A percentile compares a stretch with the other conserved stretches of the same genome.
Conservation (phyloP, 345 rosid genomes). For the Isatis tinctoria region DNA sequence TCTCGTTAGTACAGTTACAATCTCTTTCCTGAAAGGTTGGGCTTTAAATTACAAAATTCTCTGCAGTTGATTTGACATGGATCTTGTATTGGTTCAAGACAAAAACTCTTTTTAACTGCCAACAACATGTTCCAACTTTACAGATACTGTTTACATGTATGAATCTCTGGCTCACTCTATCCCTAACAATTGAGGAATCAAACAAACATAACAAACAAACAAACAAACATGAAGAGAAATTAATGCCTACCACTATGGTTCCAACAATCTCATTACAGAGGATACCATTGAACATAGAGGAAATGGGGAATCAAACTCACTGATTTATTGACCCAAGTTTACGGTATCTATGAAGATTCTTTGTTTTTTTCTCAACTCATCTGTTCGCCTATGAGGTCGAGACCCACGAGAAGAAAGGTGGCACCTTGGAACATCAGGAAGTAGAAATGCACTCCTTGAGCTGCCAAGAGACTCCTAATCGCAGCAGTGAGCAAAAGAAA, state of each 20-base stretch:
- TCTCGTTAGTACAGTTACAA: constrained; percentile 4
- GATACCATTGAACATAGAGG: constrained; percentile 14
- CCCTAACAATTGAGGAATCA: constrained; percentile 20
- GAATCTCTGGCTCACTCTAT: constrained; percentile 29
- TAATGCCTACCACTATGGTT: constrained; percentile 35
- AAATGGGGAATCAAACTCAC: constrained; percentile 18
- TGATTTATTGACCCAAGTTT: constrained; percentile 16
- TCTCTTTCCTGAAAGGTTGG: not conserved
- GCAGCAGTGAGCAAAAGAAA: constrained; percentile 82
- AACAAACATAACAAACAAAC: constrained; percentile 24
- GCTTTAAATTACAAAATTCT: not conserved
- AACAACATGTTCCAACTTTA: constrained; percentile 32
- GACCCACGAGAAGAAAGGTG: constrained; percentile 78
- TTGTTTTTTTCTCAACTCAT: constrained; percentile 42
- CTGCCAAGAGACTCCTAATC: constrained; percentile 61
- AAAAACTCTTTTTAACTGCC: constrained; percentile 23
- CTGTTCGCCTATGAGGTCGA: constrained; percentile 84
- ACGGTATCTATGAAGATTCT: not conserved
- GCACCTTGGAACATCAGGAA: constrained; percentile 81
- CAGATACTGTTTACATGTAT: constrained; percentile 32
- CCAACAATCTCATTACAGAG: constrained; percentile 33
- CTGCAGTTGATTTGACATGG: constrained; percentile 2
- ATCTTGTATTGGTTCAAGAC: constrained; percentile 9
- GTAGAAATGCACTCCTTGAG: constrained; percentile 87
- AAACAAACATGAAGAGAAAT: constrained; percentile 24